These are phyloP conservation scores for Podospora didyma DNA, from an alignment of 495 filamentous ascomycete genomes.

Conservation along the genomic window DNA sequence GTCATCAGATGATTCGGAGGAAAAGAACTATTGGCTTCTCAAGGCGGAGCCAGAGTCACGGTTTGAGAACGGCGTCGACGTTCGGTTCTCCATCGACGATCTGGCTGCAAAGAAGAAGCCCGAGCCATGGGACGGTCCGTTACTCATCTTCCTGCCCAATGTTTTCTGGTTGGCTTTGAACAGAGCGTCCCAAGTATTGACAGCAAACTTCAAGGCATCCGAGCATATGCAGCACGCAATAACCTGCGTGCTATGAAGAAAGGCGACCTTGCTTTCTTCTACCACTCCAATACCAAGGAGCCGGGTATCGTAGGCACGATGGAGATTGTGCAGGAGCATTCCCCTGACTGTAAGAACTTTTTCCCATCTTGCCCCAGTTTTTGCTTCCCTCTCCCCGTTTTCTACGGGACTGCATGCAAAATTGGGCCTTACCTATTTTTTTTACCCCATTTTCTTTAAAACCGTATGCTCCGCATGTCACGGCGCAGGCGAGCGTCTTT, in stretches of 20 bases:
- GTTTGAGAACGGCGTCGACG: conserved; percentile 77
- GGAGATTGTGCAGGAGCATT: conserved; percentile 83
- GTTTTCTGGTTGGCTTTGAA: no score
- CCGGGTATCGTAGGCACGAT: conserved; percentile 91
- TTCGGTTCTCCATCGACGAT: conserved; percentile 95
- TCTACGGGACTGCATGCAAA: background rate
- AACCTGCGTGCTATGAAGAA: conserved; percentile 86
- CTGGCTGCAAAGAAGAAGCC: conserved; percentile 63
- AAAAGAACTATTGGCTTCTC: conserved; percentile 77
- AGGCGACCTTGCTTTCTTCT: conserved; percentile 93
- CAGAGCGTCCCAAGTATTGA: background rate
- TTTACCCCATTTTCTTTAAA: no score
- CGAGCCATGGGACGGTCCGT: conserved; percentile 83
- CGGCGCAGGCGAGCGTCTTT: no score
- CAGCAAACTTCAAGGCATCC: conserved; percentile 37
- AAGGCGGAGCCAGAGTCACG: conserved; percentile 92
- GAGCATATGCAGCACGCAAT: conserved; percentile 63
- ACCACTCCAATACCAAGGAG: conserved; percentile 91
- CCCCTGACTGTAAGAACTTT: conserved; percentile 61
- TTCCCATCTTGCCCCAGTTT: background rate
- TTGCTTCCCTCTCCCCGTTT: background rate
- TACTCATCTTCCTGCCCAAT: background rate
- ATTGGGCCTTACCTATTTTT: no score
- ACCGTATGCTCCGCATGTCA: no score
- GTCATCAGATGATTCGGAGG: background rate